These are phyloP conservation scores for Limnanthes douglasii DNA, from an alignment of 345 rosid genomes.

Conservation along the genomic window DNA sequence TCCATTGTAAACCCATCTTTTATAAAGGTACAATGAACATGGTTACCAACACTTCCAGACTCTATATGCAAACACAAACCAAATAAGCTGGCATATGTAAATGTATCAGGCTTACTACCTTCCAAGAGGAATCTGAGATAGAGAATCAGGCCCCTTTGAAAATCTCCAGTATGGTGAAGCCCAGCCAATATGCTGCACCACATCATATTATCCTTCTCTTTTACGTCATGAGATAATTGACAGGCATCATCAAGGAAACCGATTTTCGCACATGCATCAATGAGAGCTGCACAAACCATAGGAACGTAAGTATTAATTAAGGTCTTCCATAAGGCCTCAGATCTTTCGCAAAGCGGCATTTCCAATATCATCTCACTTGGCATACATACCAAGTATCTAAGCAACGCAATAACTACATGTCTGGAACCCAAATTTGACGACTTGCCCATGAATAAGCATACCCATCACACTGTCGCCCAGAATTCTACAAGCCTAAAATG, in stretches of 20 bases:
- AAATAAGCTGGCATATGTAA: no score
- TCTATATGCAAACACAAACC: no score
- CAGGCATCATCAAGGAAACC: no score
- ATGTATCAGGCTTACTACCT: no score
- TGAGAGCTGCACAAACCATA: neutral
- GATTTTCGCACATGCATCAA: neutral
- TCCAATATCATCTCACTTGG: constrained; percentile 2
- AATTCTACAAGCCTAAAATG: constrained; percentile 9
- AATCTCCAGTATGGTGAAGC: no score
- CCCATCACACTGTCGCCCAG: constrained; percentile 2
- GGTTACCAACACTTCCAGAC: neutral
- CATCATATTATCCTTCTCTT: neutral
- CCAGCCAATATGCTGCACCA: neutral
- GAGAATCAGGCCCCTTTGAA: neutral
- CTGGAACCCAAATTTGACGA: constrained; percentile 7
- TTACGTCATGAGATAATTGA: no score
- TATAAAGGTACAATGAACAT: neutral
- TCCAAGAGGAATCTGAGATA: neutral
- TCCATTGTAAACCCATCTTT: neutral
- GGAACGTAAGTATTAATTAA: neutral
- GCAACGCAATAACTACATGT: constrained; percentile 2
- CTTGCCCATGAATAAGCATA: constrained; percentile 9
- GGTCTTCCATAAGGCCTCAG: neutral
- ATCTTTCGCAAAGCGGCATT: neutral
- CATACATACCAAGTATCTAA: constrained; percentile 7